phyloP scores from a whole-genome alignment of 305 asterid genomes.

The Striga hermonthica region DNA sequence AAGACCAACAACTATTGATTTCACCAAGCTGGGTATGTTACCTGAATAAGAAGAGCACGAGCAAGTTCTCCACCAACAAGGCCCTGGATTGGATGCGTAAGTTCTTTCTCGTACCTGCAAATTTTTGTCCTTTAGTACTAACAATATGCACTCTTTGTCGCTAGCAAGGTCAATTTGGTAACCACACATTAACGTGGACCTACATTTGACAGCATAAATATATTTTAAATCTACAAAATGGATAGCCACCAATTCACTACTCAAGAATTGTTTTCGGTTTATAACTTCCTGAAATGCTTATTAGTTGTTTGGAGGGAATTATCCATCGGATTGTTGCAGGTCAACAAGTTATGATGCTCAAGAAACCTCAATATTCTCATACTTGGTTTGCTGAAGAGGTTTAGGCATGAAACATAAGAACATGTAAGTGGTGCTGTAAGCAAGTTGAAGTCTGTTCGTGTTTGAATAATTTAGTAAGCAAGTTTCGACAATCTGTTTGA shows the following conservation, averaged over 20 bases:
- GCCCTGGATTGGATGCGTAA: conserved; percentile 86
- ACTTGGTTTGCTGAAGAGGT: conserved; percentile 10
- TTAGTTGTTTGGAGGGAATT: neutral
- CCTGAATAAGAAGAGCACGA: conserved; percentile 92
- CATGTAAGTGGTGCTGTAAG: neutral
- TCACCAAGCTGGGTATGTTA: conserved; percentile 32
- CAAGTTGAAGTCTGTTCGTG: too few species aligned
- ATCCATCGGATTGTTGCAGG: conserved; percentile 8
- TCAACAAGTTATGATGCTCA: conserved; percentile 6
- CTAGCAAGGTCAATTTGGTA: neutral
- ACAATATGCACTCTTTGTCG: neutral
- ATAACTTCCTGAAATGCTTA: conserved; percentile 13
- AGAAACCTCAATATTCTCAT: conserved; percentile 16
- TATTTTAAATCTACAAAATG: conserved; percentile 26
- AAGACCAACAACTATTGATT: conserved; percentile 22
- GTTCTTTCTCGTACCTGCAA: conserved; percentile 84
- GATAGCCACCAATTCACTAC: conserved; percentile 18
- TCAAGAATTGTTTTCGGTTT: conserved; percentile 9
- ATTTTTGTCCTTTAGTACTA: conserved; percentile 23
- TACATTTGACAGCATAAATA: conserved; percentile 4
- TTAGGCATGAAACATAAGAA: conserved; percentile 10
- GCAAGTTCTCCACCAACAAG: conserved; percentile 92
- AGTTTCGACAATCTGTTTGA: too few species aligned
- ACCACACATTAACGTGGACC: conserved; percentile 19
- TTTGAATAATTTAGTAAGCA: too few species aligned